Conservation (phyloP, 169 alveolate genomes). For the Babesia bovis region DNA sequence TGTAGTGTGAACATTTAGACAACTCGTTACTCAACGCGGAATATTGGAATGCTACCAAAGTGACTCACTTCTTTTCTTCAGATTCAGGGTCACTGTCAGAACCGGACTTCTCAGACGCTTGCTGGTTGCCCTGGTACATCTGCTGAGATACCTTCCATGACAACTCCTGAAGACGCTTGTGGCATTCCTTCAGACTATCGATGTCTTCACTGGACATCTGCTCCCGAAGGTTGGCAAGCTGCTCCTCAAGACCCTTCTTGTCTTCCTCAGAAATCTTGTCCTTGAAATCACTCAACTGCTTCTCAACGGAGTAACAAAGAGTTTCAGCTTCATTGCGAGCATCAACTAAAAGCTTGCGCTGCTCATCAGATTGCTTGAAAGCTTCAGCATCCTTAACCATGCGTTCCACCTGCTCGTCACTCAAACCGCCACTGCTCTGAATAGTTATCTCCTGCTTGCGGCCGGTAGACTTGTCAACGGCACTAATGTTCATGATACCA, state of each 20-base stretch:
- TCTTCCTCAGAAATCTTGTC: slow-evolving; percentile 87
- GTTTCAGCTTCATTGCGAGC: slow-evolving; percentile 93
- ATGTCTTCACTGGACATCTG: slow-evolving; percentile 81
- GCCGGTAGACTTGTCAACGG: slow-evolving; percentile 97
- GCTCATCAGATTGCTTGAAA: slow-evolving; percentile 91
- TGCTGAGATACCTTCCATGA: slow-evolving; percentile 91
- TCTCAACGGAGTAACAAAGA: slow-evolving; percentile 86
- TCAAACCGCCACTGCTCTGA: slow-evolving; percentile 94
- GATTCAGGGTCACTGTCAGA: slow-evolving; percentile 33
- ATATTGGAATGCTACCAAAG: too few species aligned
- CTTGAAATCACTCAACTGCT: slow-evolving; percentile 85
- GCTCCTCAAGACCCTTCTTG: slow-evolving; percentile 80
- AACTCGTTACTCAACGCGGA: too few species aligned
- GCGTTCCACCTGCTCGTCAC: slow-evolving; percentile 88
- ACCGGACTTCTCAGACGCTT: background rate
- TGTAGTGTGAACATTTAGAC: too few species aligned
- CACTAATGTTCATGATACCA: slow-evolving; percentile 96
- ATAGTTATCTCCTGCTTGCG: slow-evolving; percentile 93
- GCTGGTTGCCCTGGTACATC: slow-evolving; percentile 78
- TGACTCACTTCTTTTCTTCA: slow-evolving; percentile 20
- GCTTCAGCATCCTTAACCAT: slow-evolving; percentile 97
- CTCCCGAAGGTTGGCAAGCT: slow-evolving; percentile 76
- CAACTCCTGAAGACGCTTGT: slow-evolving; percentile 87
- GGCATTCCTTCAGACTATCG: slow-evolving; percentile 81
- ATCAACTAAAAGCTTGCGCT: slow-evolving; percentile 89